A percentile compares a stretch with the other conserved stretches of the same genome.
These are phyloP conservation scores for Saccharata proteae DNA, from an alignment of 2,329 filamentous ascomycete species.

Conservation along the genomic window DNA sequence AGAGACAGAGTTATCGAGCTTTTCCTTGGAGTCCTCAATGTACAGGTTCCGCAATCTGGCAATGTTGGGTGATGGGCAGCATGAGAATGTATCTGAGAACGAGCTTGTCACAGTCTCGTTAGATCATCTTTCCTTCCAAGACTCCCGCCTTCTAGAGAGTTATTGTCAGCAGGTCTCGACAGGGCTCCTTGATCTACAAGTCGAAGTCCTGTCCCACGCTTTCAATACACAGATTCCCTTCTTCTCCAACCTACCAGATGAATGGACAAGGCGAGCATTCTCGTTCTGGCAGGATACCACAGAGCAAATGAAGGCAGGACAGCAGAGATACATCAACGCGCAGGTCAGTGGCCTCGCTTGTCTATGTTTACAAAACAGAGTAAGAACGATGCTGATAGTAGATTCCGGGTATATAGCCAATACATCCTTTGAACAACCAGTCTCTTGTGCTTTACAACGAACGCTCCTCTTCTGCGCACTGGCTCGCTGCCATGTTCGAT, in stretches of 20 bases:
- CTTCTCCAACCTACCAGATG: slow-evolving; percentile 21
- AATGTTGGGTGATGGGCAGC: slow-evolving; percentile 7
- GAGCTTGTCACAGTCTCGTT: slow-evolving; percentile 15
- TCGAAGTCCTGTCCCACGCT: neutral
- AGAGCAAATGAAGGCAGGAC: slow-evolving; percentile 1
- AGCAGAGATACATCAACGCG: slow-evolving; percentile 8
- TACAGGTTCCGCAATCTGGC: slow-evolving; percentile 26
- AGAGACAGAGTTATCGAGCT: slow-evolving; percentile 8
- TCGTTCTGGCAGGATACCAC: neutral
- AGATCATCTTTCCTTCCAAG: slow-evolving; percentile 24
- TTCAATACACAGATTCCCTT: slow-evolving; percentile 5
- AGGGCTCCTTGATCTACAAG: slow-evolving; percentile 6
- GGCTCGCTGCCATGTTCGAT: slow-evolving; percentile 6
- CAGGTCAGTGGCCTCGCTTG: slow-evolving; percentile 11
- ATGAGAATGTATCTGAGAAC: slow-evolving; percentile 5
- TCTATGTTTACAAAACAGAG: slow-evolving; percentile 2
- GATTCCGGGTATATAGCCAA: slow-evolving; percentile 18
- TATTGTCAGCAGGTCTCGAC: slow-evolving; percentile 19
- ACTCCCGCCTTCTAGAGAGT: slow-evolving; percentile 15
- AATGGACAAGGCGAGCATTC: slow-evolving; percentile 1
- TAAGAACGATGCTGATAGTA: slow-evolving; percentile 8
- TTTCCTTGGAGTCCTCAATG: slow-evolving; percentile 25
- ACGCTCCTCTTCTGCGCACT: neutral
- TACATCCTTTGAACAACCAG: slow-evolving; percentile 36
- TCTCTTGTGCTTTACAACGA: slow-evolving; percentile 21